Percentiles rank a stretch among this genome's conserved stretches.
These are phyloP conservation scores for Aspergillus jensenii DNA, from an alignment of 2,329 filamentous ascomycete species.

Conservation along the genomic window DNA sequence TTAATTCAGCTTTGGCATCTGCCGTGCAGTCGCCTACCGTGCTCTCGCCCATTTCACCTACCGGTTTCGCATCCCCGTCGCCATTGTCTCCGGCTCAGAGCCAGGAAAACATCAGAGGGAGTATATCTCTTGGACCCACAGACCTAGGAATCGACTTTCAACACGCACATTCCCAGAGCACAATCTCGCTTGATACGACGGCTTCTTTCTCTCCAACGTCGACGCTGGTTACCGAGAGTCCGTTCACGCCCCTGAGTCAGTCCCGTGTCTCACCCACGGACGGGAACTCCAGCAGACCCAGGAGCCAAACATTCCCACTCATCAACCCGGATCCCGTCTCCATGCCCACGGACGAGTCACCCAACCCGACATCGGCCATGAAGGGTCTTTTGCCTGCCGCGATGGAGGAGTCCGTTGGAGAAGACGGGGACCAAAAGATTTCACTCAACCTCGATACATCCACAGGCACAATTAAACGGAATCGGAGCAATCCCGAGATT, in stretches of 20 bases:
- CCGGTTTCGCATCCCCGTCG: constrained; percentile 65
- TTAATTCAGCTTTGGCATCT: constrained; percentile 55
- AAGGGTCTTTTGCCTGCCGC: constrained; percentile 34
- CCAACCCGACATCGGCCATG: constrained; percentile 56
- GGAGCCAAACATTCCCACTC: constrained; percentile 83
- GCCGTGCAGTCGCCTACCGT: constrained; percentile 63
- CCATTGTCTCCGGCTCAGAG: constrained; percentile 68
- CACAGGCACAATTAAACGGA: constrained; percentile 41
- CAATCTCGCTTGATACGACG: constrained; percentile 63
- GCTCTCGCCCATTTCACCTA: constrained; percentile 73
- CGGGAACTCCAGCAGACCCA: constrained; percentile 68
- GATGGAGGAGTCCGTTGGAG: constrained; percentile 53
- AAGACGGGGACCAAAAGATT: constrained; percentile 44
- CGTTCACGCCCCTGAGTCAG: constrained; percentile 61
- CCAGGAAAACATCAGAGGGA: constrained; percentile 66
- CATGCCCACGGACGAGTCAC: constrained; percentile 49
- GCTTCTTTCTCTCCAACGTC: constrained; percentile 74
- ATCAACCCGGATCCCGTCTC: constrained; percentile 54
- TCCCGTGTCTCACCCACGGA: constrained; percentile 48
- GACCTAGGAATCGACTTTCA: constrained; percentile 63
- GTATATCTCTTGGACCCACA: constrained; percentile 57
- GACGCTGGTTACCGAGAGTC: constrained; percentile 76
- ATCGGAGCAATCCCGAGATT: constrained; percentile 47
- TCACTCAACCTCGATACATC: constrained; percentile 25
- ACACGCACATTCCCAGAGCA: constrained; percentile 65